Conservation (phyloP, 1,139 yeast genomes). For the Taphrina populina region DNA sequence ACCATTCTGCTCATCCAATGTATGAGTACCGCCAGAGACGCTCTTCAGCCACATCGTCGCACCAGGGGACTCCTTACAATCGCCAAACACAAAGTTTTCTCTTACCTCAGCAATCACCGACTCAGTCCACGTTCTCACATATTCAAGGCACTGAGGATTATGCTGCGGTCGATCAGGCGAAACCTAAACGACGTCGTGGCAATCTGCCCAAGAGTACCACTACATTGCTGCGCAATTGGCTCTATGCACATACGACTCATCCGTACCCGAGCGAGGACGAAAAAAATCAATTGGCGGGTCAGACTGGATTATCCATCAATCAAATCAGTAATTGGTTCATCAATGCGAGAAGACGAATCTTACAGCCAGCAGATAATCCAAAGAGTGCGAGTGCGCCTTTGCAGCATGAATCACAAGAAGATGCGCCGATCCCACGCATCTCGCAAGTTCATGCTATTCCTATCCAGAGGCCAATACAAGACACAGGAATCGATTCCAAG, state of each 20-base stretch:
- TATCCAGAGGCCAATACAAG: no score
- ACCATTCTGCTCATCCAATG: not conserved
- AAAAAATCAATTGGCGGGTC: constrained; percentile 71
- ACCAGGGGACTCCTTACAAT: constrained; percentile 16
- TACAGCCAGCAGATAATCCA: constrained; percentile 19
- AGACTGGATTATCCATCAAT: constrained; percentile 85
- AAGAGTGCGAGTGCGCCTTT: no score
- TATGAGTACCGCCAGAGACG: constrained; percentile 4
- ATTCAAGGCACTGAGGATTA: constrained; percentile 1
- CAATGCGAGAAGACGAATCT: constrained; percentile 76
- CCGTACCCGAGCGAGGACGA: constrained; percentile 95
- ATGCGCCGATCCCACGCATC: no score
- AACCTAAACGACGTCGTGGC: constrained; percentile 54
- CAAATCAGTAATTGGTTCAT: constrained; percentile 96
- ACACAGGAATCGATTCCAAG: no score
- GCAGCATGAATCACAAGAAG: no score
- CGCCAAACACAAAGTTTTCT: not conserved
- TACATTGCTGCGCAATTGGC: constrained; percentile 76
- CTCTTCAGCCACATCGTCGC: not conserved
- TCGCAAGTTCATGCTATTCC: no score
- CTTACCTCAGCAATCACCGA: constrained; percentile 1
- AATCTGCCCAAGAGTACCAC: constrained; percentile 90
- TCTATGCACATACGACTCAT: constrained; percentile 77
- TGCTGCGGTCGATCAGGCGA: constrained; percentile 4
- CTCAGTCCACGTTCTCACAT: constrained; percentile 4